Conservation (phyloP, 2,329 filamentous ascomycete species). For the Pseudocercospora fuligena region DNA sequence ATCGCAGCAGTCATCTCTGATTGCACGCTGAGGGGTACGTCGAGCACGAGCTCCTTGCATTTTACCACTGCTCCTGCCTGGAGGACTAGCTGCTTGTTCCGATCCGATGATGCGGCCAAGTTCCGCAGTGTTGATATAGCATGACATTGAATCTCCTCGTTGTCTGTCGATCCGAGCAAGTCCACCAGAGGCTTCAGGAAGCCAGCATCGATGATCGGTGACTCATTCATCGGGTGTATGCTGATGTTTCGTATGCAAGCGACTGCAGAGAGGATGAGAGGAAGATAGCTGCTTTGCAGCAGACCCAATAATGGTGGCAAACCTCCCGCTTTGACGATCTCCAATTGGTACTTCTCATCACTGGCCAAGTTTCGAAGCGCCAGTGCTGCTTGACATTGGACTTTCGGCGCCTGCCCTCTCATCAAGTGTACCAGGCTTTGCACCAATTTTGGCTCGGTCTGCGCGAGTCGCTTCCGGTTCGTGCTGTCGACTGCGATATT, state of each 20-base stretch:
- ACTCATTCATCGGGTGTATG: slow-evolving; percentile 96
- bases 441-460: slow-evolving; percentile 88
- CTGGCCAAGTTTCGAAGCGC: slow-evolving; percentile 94
- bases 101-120: slow-evolving; percentile 92
- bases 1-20: slow-evolving; percentile 99
- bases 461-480: slow-evolving; percentile 88
- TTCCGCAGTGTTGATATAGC: slow-evolving; percentile 97
- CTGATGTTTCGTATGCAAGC: slow-evolving; percentile 99
- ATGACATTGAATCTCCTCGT: slow-evolving; percentile 98
- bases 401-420: slow-evolving; percentile 96
- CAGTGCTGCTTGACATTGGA: slow-evolving; percentile 95
- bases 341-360: slow-evolving; percentile 97
- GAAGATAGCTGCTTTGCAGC: slow-evolving; percentile 92
- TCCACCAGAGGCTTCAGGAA: slow-evolving; percentile 94
- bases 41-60: slow-evolving; percentile 93
- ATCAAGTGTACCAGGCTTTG: slow-evolving; percentile 94
- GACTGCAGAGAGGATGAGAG: slow-evolving; percentile 93
- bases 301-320: slow-evolving; percentile 84
- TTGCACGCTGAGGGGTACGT: slow-evolving; percentile 91
- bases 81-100: slow-evolving; percentile 96
- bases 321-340: slow-evolving; percentile 90
- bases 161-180: slow-evolving; percentile 90
- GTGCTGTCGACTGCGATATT: slow-evolving; percentile 95
- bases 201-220: slow-evolving; percentile 95
- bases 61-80: slow-evolving; percentile 97